Base-by-base conservation (phyloP, 176 grass and related monocot species). In the Triticum timopheevii region DNA sequence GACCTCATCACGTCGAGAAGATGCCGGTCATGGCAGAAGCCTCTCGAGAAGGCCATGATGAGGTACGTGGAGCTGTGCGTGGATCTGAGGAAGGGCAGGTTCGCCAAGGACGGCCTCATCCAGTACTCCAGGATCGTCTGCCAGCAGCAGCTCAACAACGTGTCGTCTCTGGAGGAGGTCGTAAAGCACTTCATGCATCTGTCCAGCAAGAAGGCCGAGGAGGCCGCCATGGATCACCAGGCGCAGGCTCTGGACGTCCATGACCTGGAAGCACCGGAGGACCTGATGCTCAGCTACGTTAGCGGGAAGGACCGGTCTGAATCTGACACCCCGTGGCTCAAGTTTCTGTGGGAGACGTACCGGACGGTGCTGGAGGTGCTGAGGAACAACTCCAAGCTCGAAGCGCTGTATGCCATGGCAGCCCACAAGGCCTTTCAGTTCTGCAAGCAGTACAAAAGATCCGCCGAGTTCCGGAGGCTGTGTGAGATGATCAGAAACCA, bases 311-410 rank as follows among this genome's bases (percentile, higher is more conserved):
- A 99, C 22, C 80, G 97, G 77, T 93, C 92, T 58, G 97, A 94
- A 61, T 93, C 92, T 50, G 97, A 94, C 19, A 96, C 97, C 10
- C 97, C 94, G 4, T 99, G 94, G 94, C 93, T 99, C 69, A 99
- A 99, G 70, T 99, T 99, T 24, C 88, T 99, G 11, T 99, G 97
- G 97, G 97, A 99, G 56, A 93, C 97, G 20, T 99, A 99, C 73
- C 86, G 97, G 83, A 94, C 94, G 3, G 97, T 99, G 36, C 88
- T 99, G 23, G 97, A 99, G 56, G 96, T 99, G 78, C 66, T 99
- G 65, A 87, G 89, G 62, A 99, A 99, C 71, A 99, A 99, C 86
- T 99, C 97, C 33, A 99, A 94, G 69, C 89, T 99, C 66, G 97
- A 99, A 90, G 85, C 90, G 0, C 22, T 99, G 30, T 96, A 99